These are phyloP conservation scores for Tulasnella sp. DNA, from an alignment of 768 basidiomycete genomes.

Conservation along the genomic window DNA sequence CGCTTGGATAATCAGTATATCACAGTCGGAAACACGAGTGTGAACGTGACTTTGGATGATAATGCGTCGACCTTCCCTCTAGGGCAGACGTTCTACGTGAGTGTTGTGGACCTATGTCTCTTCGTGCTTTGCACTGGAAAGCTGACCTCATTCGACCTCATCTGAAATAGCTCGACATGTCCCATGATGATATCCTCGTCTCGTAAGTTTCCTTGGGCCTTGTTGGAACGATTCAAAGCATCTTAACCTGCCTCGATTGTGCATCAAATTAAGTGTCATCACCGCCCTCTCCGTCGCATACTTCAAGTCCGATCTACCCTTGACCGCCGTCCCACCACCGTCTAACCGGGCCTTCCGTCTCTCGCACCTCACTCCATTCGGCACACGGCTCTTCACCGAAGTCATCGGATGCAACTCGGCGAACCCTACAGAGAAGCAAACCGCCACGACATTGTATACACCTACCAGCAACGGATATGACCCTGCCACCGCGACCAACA, in stretches of 20 bases:
- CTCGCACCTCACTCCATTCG: constrained; percentile 8
- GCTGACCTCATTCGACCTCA: too few species aligned
- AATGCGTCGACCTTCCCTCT: constrained; percentile 16
- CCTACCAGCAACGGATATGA: constrained; percentile 4
- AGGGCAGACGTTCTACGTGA: not conserved
- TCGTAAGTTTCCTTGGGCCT: too few species aligned
- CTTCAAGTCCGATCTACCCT: not conserved
- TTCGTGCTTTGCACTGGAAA: too few species aligned
- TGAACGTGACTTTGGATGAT: constrained; percentile 15
- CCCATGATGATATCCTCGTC: constrained; percentile 7
- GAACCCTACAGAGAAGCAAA: constrained; percentile 1
- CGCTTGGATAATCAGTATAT: constrained; percentile 11
- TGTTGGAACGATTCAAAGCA: too few species aligned
- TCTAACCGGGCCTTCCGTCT: not conserved
- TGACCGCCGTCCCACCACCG: not conserved
- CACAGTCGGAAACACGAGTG: constrained; percentile 2
- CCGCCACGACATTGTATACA: not conserved
- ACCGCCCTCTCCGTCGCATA: constrained; percentile 3
- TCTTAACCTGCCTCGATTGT: too few species aligned
- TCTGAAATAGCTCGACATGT: not conserved
- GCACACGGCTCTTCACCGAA: not conserved
- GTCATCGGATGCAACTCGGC: constrained; percentile 6
- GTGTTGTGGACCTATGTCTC: too few species aligned
- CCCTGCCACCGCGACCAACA: not conserved
- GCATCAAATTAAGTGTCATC: too few species aligned